These are phyloP conservation scores for Diplosphaera chodatii DNA, from an alignment of 139 green algal species.

Conservation along the genomic window DNA sequence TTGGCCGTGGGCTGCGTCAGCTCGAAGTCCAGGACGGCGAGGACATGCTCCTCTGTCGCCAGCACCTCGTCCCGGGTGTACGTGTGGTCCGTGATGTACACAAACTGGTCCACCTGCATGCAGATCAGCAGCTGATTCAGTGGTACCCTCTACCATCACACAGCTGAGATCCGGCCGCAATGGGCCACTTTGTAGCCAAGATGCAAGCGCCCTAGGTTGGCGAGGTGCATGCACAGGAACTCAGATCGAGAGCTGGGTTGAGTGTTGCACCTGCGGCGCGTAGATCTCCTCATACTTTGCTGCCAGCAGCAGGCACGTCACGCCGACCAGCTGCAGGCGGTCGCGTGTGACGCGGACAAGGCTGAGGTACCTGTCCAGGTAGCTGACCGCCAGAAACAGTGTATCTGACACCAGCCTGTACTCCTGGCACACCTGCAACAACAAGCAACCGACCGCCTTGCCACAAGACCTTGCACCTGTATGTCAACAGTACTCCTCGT, in stretches of 20 bases:
- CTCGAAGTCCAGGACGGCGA: slow-evolving; percentile 82
- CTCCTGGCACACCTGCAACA: slow-evolving; percentile 64
- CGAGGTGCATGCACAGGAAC: too few relatives aligned
- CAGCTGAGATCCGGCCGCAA: too few relatives aligned
- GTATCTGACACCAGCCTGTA: slow-evolving; percentile 91
- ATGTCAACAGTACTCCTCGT: too few relatives aligned
- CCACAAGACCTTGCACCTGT: too few relatives aligned
- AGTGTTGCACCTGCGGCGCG: slow-evolving; percentile 71
- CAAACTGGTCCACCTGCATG: slow-evolving; percentile 80
- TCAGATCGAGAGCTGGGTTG: too few relatives aligned
- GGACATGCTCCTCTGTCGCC: slow-evolving; percentile 74
- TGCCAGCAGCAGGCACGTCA: slow-evolving; percentile 90
- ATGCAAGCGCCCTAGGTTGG: too few relatives aligned
- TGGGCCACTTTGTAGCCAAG: too few relatives aligned
- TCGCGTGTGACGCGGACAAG: background rate
- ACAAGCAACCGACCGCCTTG: too few relatives aligned
- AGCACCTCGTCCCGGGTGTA: slow-evolving; percentile 83
- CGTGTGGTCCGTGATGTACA: slow-evolving; percentile 97
- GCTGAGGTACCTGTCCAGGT: slow-evolving; percentile 85
- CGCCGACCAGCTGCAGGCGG: slow-evolving; percentile 75
- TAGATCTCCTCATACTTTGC: slow-evolving; percentile 99
- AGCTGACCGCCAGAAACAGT: slow-evolving; percentile 81
- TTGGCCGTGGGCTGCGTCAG: slow-evolving; percentile 86
- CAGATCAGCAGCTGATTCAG: too few relatives aligned
- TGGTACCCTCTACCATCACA: too few relatives aligned